Conservation (phyloP, 805 yeast species). For the Komagataella populi region DNA sequence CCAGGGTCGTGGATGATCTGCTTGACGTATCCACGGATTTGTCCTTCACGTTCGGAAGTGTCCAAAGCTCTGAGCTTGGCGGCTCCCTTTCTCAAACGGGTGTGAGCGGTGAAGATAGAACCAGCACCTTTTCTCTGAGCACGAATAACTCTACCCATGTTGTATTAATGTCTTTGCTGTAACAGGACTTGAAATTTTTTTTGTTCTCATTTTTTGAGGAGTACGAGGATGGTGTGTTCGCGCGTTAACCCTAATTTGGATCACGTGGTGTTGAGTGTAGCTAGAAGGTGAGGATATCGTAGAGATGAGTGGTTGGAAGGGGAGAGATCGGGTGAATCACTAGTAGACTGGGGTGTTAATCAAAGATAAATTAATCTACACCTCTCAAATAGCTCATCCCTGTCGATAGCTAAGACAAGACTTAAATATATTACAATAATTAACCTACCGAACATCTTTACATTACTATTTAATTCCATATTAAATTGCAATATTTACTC, state of each 20-base stretch:
- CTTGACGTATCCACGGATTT: slow-evolving; percentile 98
- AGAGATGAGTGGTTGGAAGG: background rate
- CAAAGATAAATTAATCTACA: no score
- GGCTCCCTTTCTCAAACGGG: slow-evolving; percentile 99
- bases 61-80: slow-evolving; percentile 99
- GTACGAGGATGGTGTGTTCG: background rate
- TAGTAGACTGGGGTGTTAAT: no score
- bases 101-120: slow-evolving; percentile 98
- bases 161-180: background rate
- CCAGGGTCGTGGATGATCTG: slow-evolving; percentile 99
- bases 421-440: no score
- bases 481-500: no score
- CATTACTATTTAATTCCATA: no score
- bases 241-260: background rate
- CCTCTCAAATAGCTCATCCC: no score
- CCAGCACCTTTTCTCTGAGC: slow-evolving; percentile 99
- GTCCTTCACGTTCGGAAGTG: slow-evolving; percentile 99
- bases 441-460: no score
- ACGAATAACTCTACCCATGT: slow-evolving; percentile 96
- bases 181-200: background rate
- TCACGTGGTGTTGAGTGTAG: background rate
- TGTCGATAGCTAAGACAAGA: no score
- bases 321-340: no score
- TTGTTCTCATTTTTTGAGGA: background rate
- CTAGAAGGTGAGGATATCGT: background rate